These are phyloP conservation scores for Prunus padus DNA, from an alignment of 306 rosid genomes.

Conservation along the genomic window DNA sequence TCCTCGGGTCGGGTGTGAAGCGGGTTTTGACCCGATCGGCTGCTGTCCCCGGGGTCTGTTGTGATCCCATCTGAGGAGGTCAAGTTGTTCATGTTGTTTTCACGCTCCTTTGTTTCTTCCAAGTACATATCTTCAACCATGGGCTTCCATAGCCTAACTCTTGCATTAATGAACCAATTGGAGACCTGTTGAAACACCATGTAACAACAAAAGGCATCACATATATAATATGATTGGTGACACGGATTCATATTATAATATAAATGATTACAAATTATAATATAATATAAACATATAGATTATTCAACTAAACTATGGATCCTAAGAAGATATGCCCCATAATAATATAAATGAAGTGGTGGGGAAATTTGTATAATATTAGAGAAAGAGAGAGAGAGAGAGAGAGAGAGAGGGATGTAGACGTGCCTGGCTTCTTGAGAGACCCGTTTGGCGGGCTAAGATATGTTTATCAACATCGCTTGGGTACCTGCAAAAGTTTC, in stretches of 20 bases:
- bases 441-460: slow-evolving; percentile 97
- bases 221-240: slow-evolving; percentile 7
- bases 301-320: slow-evolving; percentile 13
- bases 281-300: neutral
- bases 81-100: slow-evolving; percentile 12
- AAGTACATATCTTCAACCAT: slow-evolving; percentile 95
- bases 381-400: neutral
- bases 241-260: neutral
- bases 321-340: slow-evolving; percentile 31
- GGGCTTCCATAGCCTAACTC: slow-evolving; percentile 98
- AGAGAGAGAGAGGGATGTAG: slow-evolving; percentile 21
- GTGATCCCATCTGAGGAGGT: slow-evolving; percentile 47
- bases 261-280: neutral
- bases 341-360: slow-evolving; percentile 7
- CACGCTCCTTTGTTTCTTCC: slow-evolving; percentile 74
- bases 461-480: slow-evolving; percentile 95
- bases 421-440: slow-evolving; percentile 98
- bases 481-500: slow-evolving; percentile 71
- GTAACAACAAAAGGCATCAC: slow-evolving; percentile 22
- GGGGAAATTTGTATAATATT: slow-evolving; percentile 15
- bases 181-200: slow-evolving; percentile 59
- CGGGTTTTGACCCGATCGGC: slow-evolving; percentile 19
- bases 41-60: slow-evolving; percentile 26
- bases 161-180: slow-evolving; percentile 95
- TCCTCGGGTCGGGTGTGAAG: slow-evolving; percentile 32